Percentiles rank a stretch among this genome's conserved stretches.
Evolutionary conservation across 345 rosid genomes (phyloP).

Genomic region (Dipteronia dyeriana): DNA sequence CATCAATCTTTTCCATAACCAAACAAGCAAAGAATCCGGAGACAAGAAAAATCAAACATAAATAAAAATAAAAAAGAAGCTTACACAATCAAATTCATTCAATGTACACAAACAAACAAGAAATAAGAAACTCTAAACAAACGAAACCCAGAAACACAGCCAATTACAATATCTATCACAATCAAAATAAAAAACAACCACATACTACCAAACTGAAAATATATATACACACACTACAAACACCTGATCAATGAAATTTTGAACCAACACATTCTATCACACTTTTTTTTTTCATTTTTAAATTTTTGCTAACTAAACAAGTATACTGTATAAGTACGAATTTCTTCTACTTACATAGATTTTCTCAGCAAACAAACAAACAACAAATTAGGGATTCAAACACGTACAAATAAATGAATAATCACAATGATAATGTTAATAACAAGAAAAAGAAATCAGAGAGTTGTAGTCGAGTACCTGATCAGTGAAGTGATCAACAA

Average conservation of each 20-base stretch:
- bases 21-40: not conserved
- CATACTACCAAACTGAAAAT: no score
- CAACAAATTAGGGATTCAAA: not conserved
- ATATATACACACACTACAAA: no score
- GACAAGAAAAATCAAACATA: not conserved
- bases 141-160: no score
- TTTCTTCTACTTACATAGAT: not conserved
- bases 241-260: no score
- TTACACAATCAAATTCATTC: not conserved
- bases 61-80: not conserved
- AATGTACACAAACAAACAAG: no score
- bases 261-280: not conserved
- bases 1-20: not conserved
- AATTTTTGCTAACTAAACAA: no score
- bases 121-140: no score
- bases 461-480: not conserved
- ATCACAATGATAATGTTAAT: no score
- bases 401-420: not conserved
- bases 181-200: no score
- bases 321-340: no score
- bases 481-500: not conserved
- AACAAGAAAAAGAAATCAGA: not conserved
- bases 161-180: no score
- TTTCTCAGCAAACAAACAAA: constrained; percentile 1
- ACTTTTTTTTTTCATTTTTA: no score